Evolutionary conservation across 108 stramenopile species (phyloP).

Genomic region (Pseudonitzschia multiseries): DNA sequence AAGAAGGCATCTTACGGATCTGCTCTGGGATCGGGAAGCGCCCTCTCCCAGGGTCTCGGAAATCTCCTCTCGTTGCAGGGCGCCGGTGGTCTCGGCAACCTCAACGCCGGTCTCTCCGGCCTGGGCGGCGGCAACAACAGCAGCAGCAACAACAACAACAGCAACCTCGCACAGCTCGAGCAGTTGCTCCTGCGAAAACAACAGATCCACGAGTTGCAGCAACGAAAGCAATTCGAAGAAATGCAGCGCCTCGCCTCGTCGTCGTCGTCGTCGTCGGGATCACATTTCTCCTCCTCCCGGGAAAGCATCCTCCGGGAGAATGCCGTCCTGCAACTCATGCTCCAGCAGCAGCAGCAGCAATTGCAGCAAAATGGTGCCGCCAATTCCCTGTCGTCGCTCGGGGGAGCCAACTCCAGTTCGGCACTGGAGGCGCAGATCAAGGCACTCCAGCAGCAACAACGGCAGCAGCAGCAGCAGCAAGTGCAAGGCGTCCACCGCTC

Average conservation of each 20-base stretch:
- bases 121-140: not conserved
- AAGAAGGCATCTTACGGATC: not conserved
- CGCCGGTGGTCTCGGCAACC: not conserved
- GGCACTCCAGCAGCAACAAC: constrained; percentile 4
- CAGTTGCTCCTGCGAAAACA: constrained; percentile 4
- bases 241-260: not conserved
- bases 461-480: not conserved
- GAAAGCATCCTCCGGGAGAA: not conserved
- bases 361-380: not conserved
- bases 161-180: not conserved
- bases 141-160: no score
- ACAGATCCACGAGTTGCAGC: constrained; percentile 2
- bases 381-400: not conserved
- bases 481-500: not conserved
- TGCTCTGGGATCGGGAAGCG: not conserved
- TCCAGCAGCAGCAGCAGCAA: constrained; percentile 10
- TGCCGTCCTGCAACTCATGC: not conserved
- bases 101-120: not conserved
- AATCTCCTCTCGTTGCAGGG: not conserved
- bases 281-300: not conserved
- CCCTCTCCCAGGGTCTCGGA: not conserved
- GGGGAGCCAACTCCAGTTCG: not conserved
- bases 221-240: not conserved
- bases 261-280: not conserved
- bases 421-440: constrained; percentile 5